Evolutionary conservation across 1,284 basidiomycete species (phyloP), one percentile per base, ranked within the genome.

Genomic region (Ceratobasidium sp.): DNA sequence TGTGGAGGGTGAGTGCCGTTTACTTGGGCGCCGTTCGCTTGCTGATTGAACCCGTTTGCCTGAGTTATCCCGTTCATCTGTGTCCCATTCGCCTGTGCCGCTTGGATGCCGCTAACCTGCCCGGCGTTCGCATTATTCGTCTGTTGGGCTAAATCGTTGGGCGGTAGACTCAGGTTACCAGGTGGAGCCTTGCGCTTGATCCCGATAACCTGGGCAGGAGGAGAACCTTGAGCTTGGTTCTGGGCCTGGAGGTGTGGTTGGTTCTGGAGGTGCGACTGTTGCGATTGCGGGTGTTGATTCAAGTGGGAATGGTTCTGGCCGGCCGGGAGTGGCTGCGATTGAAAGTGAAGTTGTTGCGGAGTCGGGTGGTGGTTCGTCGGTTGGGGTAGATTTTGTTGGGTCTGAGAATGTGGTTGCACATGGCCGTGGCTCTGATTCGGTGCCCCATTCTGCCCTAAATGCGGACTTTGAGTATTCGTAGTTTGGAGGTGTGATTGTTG

Each of bases 171-270:
- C 39, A 67, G 21, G 2, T 39, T 67, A n/a, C 62, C 62, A 7
- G 62, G 62, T 9, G 62, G 62, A 13, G 53, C 53, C 36, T 67
- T 67, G 21, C 62, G 62, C 30, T 67, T 67, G 25, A 67, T 49
- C 21, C 62, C 62, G 6, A 42, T 52, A 27, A 67, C 62, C 11
- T 42, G 62, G 27, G 62, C 52, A 21, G 60, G 30, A n/a, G 60
- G 52, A 11, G 52, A 56, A 3, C 62, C 62, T 19, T 52, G 49
- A 19, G 50, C 5, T 42, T 67, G 56, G 19, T 25, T 33, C 27
- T 58, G 58, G 25, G 25, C 6, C 21, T 60, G 58, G 21, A 49
- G 42, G 21, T 60, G 58, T 11, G 29, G 46, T 29, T 58, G 56
- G 27, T 11, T 36, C 29, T 47, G 58, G n/a, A 46, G 4, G 42